Evolutionary conservation across 306 rosid genomes (phyloP), one percentile per base, ranked within the genome.

Genomic region (Malus sieversii): DNA sequence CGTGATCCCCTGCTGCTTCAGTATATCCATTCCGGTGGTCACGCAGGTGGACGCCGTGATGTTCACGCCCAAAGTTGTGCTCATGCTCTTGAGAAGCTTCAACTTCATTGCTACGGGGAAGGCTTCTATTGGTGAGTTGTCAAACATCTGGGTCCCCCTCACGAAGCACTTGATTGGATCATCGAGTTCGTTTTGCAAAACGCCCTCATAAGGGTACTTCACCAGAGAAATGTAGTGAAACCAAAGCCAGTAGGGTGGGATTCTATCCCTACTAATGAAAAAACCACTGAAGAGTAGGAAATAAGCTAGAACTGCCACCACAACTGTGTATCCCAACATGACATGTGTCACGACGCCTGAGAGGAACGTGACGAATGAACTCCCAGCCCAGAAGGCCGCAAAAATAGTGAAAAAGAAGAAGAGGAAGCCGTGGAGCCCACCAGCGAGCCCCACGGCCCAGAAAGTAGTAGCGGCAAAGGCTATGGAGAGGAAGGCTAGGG

Each of bases 121-220:
- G 33, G 33, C 45, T 6, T 75, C 88, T 1, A 94, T 64, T 38
- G 98, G 98, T 46, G 98, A 75, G 45, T 69, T 81, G 45, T 94
- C 98, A 46, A 94, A 94, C 83, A 94, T 81, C 83, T 94, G 97
- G 45, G 79, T 66, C 58, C 98, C 98, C 11, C 90, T 87, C 30
- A 86, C 88, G 40, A 91, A 94, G 57, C 98, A 94, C 79, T 61
- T 73, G 3, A 75, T 48, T 0, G 93, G 86, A 2, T 32, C 64
- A 10, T 68, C 80, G 61, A 94, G 88, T 84, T 94, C 98, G 74
- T 92, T 94, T 72, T 86, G 94, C 78, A 94, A 19, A 19, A 92
- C 97, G 0, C 82, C 97, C 48, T 94, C 97, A n/a, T 87, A 94
- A 1, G 98, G 98, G 27, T 92, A 94, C 78, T 94, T 94, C 71